These are phyloP conservation scores for Euphorbia pulcherrima DNA, from an alignment of 345 rosid genomes.

Conservation along the genomic window DNA sequence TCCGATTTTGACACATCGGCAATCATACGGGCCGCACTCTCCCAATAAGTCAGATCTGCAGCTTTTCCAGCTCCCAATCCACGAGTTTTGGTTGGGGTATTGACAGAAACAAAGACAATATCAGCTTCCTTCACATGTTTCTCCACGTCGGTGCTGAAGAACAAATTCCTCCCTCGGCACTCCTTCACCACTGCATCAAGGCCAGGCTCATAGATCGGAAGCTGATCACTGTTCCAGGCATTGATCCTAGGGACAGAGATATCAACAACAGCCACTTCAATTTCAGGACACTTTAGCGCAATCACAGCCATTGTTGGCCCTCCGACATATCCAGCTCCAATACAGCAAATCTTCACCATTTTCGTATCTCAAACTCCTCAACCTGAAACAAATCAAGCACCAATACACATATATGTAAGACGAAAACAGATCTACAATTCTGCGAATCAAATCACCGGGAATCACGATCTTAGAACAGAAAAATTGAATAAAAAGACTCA, in stretches of 20 bases:
- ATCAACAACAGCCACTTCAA: conserved; percentile 88
- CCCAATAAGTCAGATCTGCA: conserved; percentile 95
- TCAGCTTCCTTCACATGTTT: conserved; percentile 77
- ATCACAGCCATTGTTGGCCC: conserved; percentile 97
- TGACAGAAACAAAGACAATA: conserved; percentile 85
- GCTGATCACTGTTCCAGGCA: conserved; percentile 89
- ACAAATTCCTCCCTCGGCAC: conserved; percentile 82
- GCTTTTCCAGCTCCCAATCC: conserved; percentile 97
- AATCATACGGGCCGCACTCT: conserved; percentile 91
- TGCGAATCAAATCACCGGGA: not conserved
- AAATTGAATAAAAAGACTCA: not conserved
- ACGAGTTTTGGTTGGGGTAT: conserved; percentile 82
- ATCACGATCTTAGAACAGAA: not conserved
- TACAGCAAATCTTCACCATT: conserved; percentile 97
- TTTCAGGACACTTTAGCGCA: conserved; percentile 80
- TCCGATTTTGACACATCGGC: conserved; percentile 86
- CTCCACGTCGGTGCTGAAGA: conserved; percentile 91
- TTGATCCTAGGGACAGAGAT: conserved; percentile 68
- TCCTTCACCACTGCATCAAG: conserved; percentile 74
- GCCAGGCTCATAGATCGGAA: conserved; percentile 92
- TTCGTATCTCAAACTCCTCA: conserved; percentile 20
- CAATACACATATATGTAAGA: not conserved
- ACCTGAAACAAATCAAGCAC: conserved; percentile 19
- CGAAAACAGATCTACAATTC: not conserved
- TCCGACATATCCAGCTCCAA: conserved; percentile 96